Percentiles rank a stretch among this genome's conserved stretches.
These are phyloP conservation scores for Triticum turgidum DNA, from an alignment of 176 grass and related monocot genomes.

Conservation along the genomic window DNA sequence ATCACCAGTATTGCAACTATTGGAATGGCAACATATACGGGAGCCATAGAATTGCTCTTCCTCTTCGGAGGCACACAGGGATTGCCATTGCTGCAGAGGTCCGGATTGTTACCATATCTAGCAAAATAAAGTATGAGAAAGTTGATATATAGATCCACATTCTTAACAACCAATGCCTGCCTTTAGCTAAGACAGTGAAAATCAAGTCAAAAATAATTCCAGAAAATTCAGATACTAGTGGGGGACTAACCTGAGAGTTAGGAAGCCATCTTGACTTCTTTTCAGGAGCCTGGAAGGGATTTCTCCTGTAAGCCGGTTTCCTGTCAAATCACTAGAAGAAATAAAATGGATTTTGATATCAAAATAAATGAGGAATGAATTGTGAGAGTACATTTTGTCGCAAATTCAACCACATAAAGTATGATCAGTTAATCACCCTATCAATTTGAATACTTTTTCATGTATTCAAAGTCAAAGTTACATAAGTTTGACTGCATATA, in stretches of 20 bases:
- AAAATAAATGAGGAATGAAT: background rate
- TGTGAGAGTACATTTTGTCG: background rate
- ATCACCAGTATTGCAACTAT: constrained; percentile 13
- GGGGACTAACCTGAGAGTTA: constrained; percentile 30
- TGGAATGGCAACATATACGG: constrained; percentile 36
- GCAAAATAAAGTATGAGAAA: background rate
- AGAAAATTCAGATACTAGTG: background rate
- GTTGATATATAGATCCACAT: background rate
- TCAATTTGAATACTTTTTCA: too few species aligned
- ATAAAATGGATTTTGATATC: background rate
- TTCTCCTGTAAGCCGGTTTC: constrained; percentile 40
- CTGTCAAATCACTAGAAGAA: constrained; percentile 46
- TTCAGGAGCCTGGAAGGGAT: constrained; percentile 43
- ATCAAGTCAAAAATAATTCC: background rate
- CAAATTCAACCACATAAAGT: too few species aligned
- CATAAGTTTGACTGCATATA: too few species aligned
- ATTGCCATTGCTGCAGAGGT: constrained; percentile 34
- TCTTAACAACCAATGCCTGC: background rate
- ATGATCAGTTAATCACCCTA: too few species aligned
- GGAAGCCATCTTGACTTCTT: constrained; percentile 35
- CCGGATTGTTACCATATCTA: constrained; percentile 40
- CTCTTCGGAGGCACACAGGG: constrained; percentile 24
- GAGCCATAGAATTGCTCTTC: constrained; percentile 26
- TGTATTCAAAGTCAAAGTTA: too few species aligned
- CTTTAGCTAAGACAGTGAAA: background rate